These are phyloP conservation scores for Geotrichum ghanense DNA, from an alignment of 805 yeast genomes.

Conservation along the genomic window DNA sequence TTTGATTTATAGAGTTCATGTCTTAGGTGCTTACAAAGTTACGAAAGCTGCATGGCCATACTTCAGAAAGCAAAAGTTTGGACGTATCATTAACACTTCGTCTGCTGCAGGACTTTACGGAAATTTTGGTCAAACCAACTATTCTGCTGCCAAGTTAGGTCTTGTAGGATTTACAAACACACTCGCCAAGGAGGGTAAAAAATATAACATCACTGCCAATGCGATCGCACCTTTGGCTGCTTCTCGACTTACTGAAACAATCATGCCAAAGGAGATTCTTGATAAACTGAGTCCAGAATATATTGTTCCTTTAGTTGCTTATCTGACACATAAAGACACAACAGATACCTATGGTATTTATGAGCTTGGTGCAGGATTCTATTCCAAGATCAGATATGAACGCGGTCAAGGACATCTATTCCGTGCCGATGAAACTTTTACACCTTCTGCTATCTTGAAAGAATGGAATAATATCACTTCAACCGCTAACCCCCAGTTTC, in stretches of 20 bases:
- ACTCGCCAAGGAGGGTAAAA: conserved; percentile 86
- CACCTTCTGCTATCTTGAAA: conserved; percentile 74
- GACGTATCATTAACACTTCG: conserved; percentile 85
- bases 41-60: conserved; percentile 90
- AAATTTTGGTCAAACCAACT: conserved; percentile 93
- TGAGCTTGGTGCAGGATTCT: conserved; percentile 92
- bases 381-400: conserved; percentile 90
- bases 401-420: conserved; percentile 78
- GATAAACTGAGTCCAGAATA: conserved; percentile 75
- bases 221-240: conserved; percentile 91
- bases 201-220: conserved; percentile 72
- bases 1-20: conserved; percentile 74
- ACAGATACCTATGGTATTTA: conserved; percentile 63
- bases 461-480: conserved; percentile 52
- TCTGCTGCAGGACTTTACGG: conserved; percentile 97
- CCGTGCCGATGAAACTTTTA: conserved; percentile 63
- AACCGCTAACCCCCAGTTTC: conserved; percentile 53
- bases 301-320: conserved; percentile 84
- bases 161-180: conserved; percentile 89
- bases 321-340: conserved; percentile 55
- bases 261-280: conserved; percentile 76
- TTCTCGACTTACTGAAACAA: conserved; percentile 89
- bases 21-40: conserved; percentile 78
- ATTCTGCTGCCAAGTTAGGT: conserved; percentile 87
- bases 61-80: conserved; percentile 72